Evolutionary conservation across 129 eudicot genomes (phyloP), one percentile per base, ranked within the genome.

Genomic region (Gnaphalium uliginosum): DNA sequence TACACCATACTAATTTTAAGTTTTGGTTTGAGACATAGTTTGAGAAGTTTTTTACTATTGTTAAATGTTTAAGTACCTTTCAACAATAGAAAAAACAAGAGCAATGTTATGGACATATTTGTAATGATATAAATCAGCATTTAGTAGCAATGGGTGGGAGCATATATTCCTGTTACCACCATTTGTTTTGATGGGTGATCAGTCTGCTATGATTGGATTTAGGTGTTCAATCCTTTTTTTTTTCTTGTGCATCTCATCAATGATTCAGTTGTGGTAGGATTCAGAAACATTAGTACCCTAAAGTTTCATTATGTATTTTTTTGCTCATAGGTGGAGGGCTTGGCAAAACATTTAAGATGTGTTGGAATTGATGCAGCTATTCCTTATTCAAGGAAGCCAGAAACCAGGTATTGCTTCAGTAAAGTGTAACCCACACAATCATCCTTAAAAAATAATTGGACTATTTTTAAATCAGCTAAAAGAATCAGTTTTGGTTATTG

Each of bases 291-390:
- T 66, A 26, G 65, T 57, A 43, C 17, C 71, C 0, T 21, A 7
- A 33, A 6, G 27, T 43, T 43, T 6, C 9, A 17, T n/a, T 24
- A n/a, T 10, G 7, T 15, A 25, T 37, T 62, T 27, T 80, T 43
- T 22, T 46, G 75, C 56, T 60, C 37, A 32, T 81, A 94, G 97
- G 89, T 94, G 63, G 98, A 94, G 80, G 98, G 97, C 67, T 81
- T 94, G 80, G 98, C 98, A 19, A 94, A 94, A 74, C 97, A 91
- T 84, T 69, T 94, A 63, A 88, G 98, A 71, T 94, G 98, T 79
- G 97, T 94, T 57, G 98, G 98, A 41, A 83, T 91, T 60, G 97
- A 90, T 87, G 98, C 98, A 76, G 96, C 98, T 60, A 82, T 89
- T 80, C 98, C 98, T 9, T 50, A 75, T 82, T 82, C 87, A 24